Conservation (phyloP, 73 alveolate species). For the Paramecium bursaria region DNA sequence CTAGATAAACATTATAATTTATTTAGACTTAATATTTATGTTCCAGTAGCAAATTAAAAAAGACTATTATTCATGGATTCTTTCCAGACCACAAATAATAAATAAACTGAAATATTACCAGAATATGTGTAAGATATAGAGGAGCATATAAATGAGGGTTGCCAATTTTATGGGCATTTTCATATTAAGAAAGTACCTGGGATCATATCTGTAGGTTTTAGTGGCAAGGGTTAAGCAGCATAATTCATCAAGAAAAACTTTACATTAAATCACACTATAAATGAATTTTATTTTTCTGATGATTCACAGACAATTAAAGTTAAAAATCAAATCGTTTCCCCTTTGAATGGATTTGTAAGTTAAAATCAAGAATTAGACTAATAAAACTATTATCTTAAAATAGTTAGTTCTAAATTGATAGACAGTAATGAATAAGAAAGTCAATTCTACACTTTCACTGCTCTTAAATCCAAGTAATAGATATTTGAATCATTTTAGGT, state of each 20-base stretch:
- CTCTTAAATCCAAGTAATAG: background rate
- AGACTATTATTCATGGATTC: conserved; percentile 42
- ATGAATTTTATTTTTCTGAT: background rate
- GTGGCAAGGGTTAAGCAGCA: background rate
- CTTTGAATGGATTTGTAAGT: background rate
- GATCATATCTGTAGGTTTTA: background rate
- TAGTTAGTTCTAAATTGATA: conserved; percentile 9
- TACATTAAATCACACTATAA: background rate
- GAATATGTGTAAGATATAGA: conserved; percentile 11
- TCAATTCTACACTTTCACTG: background rate
- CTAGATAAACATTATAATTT: conserved; percentile 6
- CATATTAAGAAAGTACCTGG: conserved; percentile 16
- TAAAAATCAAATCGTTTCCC: background rate
- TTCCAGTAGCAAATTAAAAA: conserved; percentile 1
- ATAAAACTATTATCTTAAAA: conserved; percentile 24
- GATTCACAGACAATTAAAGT: background rate
- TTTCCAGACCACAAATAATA: background rate
- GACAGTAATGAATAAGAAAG: background rate
- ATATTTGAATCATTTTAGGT: too few species aligned
- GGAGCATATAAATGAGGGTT: conserved; percentile 45
- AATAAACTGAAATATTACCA: background rate
- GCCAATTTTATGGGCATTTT: conserved; percentile 45
- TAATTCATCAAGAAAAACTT: background rate
- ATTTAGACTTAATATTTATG: conserved; percentile 47
- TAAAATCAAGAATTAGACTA: background rate